Base-by-base conservation (phyloP, 2,329 filamentous ascomycete species). In the Aspergillus novofumigatus region DNA sequence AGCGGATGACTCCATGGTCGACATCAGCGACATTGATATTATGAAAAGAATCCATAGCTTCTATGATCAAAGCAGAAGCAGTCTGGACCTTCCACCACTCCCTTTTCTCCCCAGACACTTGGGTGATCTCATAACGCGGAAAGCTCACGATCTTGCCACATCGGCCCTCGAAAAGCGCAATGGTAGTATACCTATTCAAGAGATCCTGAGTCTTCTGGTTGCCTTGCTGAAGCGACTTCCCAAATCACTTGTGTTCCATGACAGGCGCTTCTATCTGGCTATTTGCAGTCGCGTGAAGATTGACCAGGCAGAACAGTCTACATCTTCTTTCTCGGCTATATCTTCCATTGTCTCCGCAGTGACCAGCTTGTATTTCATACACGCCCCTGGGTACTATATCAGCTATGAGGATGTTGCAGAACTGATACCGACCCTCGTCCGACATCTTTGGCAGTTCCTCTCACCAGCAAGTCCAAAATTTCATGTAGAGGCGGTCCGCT, bases 401-500 rank as follows among this genome's bases (percentile, higher is more conserved):
- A 73, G 65, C 49, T 72, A 77, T 51, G 70, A 76, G 53, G 72
- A 77, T 88, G 51, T 87, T 80, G 55, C 81, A 77, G 55, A 74
- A 54, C 75, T 96, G 8, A 83, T 93, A 4, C 80, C 85, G 21
- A 81, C 84, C 28, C 77, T 97, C 23, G 86, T 94, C 17, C 79
- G 80, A 1, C 83, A 87, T 55, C 81, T 93, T 0, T 99, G 94
- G 94, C 73, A 78, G 4, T 91, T 90, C 67, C 76, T 99, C 42
- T 90, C 91, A 0, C 87, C 90, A n/a, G 81, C 86, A 11, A 87
- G 88, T 60, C 92, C 92, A 0, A 96, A 96, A 69, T 95, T 93
- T 64, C 94, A 97, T 68, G 92, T 99, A 32, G 95, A 99, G 76
- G 88, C 92, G 20, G 90, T 95, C 8, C 86, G 90, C 56, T 88